These are phyloP conservation scores for Chytriomyces sp. DNA, from an alignment of 192 early-diverging fungal species.

Conservation along the genomic window DNA sequence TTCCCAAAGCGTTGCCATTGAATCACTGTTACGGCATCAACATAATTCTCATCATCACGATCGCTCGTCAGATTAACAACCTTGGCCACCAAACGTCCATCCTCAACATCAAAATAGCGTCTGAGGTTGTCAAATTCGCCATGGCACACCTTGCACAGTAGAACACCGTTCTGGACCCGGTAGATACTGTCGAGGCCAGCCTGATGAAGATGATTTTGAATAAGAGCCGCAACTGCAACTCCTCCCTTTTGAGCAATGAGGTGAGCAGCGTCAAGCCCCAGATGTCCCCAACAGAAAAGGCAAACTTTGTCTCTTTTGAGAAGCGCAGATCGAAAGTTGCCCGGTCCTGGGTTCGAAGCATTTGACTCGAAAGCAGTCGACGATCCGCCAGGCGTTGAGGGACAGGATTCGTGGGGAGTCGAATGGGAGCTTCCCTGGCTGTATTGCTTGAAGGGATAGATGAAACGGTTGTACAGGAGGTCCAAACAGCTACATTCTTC, in stretches of 20 bases:
- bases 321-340: constrained; percentile 7
- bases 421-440: constrained; percentile 18
- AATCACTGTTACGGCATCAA: neutral
- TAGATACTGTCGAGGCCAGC: constrained; percentile 17
- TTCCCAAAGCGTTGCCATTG: neutral
- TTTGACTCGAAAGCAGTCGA: constrained; percentile 4
- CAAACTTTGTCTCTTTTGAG: constrained; percentile 10
- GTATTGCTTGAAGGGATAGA: neutral
- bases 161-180: constrained; percentile 14
- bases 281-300: constrained; percentile 10
- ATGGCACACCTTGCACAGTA: constrained; percentile 15
- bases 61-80: constrained; percentile 21
- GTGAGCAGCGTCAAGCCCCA: constrained; percentile 20
- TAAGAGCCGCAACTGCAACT: neutral
- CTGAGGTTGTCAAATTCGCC: neutral
- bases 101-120: constrained; percentile 20
- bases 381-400: neutral
- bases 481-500: neutral
- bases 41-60: neutral
- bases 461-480: constrained; percentile 28
- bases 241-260: neutral
- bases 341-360: neutral
- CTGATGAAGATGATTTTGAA: neutral
- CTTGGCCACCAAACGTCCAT: constrained; percentile 14
- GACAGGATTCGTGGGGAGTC: neutral